Evolutionary conservation across 306 rosid species (phyloP).

Genomic region (Macrotyloma uniflorum): DNA sequence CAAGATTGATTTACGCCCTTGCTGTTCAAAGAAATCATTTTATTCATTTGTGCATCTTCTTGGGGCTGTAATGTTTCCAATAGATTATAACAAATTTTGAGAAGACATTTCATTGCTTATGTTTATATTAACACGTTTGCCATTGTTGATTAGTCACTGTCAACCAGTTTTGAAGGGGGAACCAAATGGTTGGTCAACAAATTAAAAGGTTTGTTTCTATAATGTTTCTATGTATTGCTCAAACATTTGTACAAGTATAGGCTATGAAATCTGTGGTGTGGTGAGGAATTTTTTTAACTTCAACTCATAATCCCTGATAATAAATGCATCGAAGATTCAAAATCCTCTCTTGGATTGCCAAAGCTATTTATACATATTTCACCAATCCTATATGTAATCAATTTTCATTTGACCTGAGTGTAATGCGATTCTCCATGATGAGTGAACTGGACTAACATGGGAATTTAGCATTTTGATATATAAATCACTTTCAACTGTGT

Average conservation of each 20-base stretch:
- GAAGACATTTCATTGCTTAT: constrained; percentile 27
- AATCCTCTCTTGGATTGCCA: background rate
- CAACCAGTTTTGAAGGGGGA: constrained; percentile 75
- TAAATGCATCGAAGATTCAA: background rate
- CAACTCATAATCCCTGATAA: background rate
- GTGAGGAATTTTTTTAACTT: background rate
- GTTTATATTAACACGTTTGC: constrained; percentile 41
- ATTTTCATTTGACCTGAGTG: background rate
- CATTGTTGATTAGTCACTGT: constrained; percentile 56
- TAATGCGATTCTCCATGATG: background rate
- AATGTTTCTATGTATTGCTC: background rate
- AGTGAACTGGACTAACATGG: background rate
- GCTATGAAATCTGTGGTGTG: constrained; percentile 6
- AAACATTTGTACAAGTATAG: constrained; percentile 4
- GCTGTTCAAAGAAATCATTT: constrained; percentile 18
- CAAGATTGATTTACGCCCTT: constrained; percentile 4
- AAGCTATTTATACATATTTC: background rate
- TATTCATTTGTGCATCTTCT: background rate
- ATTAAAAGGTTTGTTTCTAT: constrained; percentile 68
- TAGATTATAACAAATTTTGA: constrained; percentile 1
- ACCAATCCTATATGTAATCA: background rate
- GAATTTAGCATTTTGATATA: background rate
- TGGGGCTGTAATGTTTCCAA: background rate
- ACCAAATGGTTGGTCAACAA: constrained; percentile 85
- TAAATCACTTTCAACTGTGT: background rate